A percentile compares a stretch with the other conserved stretches of the same genome.
Evolutionary conservation across 2,329 filamentous ascomycete genomes (phyloP).

Genomic region (Apiospora kogelbergensis): DNA sequence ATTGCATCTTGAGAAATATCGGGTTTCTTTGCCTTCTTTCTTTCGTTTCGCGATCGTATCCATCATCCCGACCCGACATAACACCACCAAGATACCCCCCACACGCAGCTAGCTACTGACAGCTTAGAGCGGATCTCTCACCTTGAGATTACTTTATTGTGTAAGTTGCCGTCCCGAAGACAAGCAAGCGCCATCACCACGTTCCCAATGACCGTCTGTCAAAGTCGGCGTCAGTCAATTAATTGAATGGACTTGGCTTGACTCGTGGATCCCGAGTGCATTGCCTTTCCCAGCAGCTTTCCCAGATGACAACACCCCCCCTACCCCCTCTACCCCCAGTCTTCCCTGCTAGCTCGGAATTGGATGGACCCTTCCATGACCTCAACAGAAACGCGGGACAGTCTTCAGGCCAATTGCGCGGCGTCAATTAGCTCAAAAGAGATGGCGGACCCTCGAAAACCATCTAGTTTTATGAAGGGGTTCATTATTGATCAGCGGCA

Average conservation of each 20-base stretch:
- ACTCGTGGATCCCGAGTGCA: background rate
- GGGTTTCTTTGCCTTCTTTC: background rate
- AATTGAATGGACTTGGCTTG: background rate
- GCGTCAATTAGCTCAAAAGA: background rate
- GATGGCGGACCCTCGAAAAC: background rate
- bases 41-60: background rate
- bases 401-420: background rate
- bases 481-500: background rate
- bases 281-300: background rate
- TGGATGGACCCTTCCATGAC: background rate
- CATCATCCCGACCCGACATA: background rate
- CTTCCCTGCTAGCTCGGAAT: background rate
- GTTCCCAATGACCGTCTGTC: background rate
- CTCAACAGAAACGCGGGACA: slow-evolving; percentile 4
- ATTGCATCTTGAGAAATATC: background rate
- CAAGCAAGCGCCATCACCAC: too few relatives aligned
- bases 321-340: too few relatives aligned
- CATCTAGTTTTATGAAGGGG: slow-evolving; percentile 2
- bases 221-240: background rate
- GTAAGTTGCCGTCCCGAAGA: background rate
- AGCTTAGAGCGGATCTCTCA: background rate
- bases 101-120: background rate
- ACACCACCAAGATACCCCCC: background rate
- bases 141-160: slow-evolving; percentile 1
- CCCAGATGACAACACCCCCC: slow-evolving; percentile 5